Evolutionary conservation across 2,329 filamentous ascomycete genomes (phyloP), one percentile per base, ranked within the genome.

Genomic region (Aaosphaeria arxii): DNA sequence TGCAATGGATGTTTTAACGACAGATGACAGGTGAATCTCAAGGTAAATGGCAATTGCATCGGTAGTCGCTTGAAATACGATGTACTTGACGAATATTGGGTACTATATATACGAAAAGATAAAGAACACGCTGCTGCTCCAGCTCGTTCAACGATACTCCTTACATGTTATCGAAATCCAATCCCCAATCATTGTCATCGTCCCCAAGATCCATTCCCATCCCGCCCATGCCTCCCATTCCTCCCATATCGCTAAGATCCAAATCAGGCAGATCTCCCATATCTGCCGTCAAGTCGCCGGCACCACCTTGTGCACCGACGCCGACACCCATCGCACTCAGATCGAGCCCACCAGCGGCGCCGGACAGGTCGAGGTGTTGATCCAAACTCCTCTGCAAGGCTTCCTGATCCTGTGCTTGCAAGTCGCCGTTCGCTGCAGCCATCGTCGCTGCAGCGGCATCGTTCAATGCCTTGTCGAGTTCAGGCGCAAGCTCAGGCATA

Each of bases 131-230:
- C 17, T 24, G 17, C 17, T 24, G 17, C 17, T 24, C 17, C 17
- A 24, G 17, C 17, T 24, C 17, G 17, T 24, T 24, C 17, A 24
- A 24, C 17, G 17, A 24, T 36, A 43, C 31, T 17, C 31, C 41
- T 29, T 43, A 67, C 65, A 70, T 69, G 47, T 65, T 63, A 42
- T 64, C 59, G 63, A 74, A 72, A 45, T 74, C 69, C 52, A 77
- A 54, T 1, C 70, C 74, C 52, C 73, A 75, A 51, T 64, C 62
- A 46, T 66, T 58, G 48, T 68, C 61, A 40, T 57, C 64, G 30
- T 62, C 62, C 11, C 57, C 60, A 51, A 65, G 59, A 5, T 55
- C 54, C 59, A 63, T 59, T 29, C 57, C 59, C 62, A 66, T 44
- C 44, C 43, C 46, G 30, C 41, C 42, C 42, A 44, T 48, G 13